A percentile compares a stretch with the other conserved stretches of the same genome.
Evolutionary conservation across 2,329 filamentous ascomycete species (phyloP).

Genomic region (Ophiocordyceps polyrhachis-furcata): DNA sequence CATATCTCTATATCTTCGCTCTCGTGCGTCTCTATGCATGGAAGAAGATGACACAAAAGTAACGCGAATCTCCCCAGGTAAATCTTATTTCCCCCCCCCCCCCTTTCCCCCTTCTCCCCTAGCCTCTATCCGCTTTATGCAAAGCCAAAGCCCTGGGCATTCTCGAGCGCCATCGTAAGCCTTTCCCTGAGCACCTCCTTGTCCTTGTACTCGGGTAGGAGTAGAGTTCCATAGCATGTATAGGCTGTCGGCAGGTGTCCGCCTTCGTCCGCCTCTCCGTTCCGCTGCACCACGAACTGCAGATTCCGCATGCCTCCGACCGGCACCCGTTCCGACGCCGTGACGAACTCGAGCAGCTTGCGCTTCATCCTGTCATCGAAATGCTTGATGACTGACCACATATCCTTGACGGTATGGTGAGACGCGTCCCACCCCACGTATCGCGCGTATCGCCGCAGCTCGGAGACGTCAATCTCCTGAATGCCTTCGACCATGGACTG

Average conservation of each 20-base stretch:
- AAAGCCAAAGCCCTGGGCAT: constrained; percentile 78
- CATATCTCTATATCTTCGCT: background rate
- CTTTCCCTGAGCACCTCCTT: constrained; percentile 54
- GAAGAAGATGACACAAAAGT: background rate
- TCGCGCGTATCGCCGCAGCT: constrained; percentile 49
- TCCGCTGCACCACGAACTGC: constrained; percentile 67
- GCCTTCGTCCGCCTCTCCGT: constrained; percentile 40
- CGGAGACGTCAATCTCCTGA: constrained; percentile 58
- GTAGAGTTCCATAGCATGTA: constrained; percentile 80
- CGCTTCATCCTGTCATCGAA: constrained; percentile 53
- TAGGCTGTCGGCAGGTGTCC: constrained; percentile 64
- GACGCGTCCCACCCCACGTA: constrained; percentile 66
- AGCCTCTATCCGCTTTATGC: constrained; percentile 23
- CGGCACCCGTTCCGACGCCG: constrained; percentile 76
- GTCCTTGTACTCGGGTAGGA: constrained; percentile 66
- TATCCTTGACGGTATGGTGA: constrained; percentile 54
- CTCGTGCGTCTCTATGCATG: background rate
- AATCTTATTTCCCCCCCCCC: background rate
- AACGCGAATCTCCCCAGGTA: background rate
- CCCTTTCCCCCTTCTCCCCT: too few species aligned
- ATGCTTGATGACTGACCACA: constrained; percentile 62
- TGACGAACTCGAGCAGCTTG: constrained; percentile 80
- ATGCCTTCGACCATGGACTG: constrained; percentile 69
- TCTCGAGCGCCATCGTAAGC: constrained; percentile 69
- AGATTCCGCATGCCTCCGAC: constrained; percentile 70